Evolutionary conservation across 106 monocot genomes (phyloP).

Genomic region (Chionographis japonica): DNA sequence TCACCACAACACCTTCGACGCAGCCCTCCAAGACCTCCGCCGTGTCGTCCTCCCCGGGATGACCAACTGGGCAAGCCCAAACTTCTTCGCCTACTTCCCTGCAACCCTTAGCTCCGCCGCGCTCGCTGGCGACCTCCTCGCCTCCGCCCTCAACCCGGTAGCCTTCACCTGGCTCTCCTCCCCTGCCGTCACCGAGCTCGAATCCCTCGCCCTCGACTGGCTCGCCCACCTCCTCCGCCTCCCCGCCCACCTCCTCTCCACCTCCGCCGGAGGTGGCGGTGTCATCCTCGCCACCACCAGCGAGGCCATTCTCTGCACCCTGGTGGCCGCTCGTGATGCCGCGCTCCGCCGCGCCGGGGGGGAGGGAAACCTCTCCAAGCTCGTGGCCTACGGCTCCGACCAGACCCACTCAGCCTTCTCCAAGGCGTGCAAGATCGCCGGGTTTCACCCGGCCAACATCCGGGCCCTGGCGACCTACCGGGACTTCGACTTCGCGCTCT

Average conservation of each 20-base stretch:
- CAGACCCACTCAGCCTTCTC: conserved; percentile 50
- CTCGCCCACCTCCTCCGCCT: conserved; percentile 35
- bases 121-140: conserved; percentile 45
- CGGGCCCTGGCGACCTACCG: conserved; percentile 23
- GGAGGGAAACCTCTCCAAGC: conserved; percentile 12
- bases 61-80: conserved; percentile 58
- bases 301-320: conserved; percentile 45
- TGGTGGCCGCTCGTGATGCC: conserved; percentile 32
- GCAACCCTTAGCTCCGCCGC: conserved; percentile 47
- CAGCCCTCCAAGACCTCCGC: conserved; percentile 30
- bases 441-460: conserved; percentile 35
- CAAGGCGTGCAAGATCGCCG: conserved; percentile 32
- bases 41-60: conserved; percentile 40
- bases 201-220: conserved; percentile 50
- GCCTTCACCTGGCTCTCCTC: conserved; percentile 57
- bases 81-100: conserved; percentile 45
- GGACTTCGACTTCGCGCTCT: conserved; percentile 15
- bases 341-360: conserved; percentile 14
- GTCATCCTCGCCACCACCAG: conserved; percentile 40
- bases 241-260: conserved; percentile 23
- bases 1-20: conserved; percentile 19
- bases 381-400: conserved; percentile 58
- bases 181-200: conserved; percentile 65
- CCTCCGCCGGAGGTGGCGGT: conserved; percentile 19
- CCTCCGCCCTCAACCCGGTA: conserved; percentile 36